These are phyloP conservation scores for Zea luxurians DNA, from an alignment of 176 grass and related monocot species.

Conservation along the genomic window DNA sequence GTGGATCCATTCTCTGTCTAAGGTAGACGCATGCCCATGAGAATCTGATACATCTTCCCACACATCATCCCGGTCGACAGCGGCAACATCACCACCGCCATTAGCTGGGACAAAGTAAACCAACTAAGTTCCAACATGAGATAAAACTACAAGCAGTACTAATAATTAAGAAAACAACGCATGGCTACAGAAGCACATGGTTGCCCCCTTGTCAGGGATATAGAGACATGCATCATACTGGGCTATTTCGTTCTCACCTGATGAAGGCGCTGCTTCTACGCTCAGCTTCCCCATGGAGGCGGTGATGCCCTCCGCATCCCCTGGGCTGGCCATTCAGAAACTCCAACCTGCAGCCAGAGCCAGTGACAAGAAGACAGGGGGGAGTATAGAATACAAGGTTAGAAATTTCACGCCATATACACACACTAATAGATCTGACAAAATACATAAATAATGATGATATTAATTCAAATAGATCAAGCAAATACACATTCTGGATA, in stretches of 20 bases:
- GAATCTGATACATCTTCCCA: conserved; percentile 53
- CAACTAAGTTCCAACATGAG: conserved; percentile 15
- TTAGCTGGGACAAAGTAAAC: conserved; percentile 23
- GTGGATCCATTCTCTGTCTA: conserved; percentile 66
- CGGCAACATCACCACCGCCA: not conserved
- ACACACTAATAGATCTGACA: no score
- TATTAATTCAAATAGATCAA: no score
- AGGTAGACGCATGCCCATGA: conserved; percentile 19
- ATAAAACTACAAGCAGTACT: not conserved
- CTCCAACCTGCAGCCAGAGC: not conserved
- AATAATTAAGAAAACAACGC: not conserved
- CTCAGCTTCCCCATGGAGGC: conserved; percentile 21
- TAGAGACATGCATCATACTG: conserved; percentile 11
- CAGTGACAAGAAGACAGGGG: no score
- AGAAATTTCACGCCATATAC: no score
- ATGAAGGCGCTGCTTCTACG: conserved; percentile 17
- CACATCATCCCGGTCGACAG: conserved; percentile 17
- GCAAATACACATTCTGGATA: no score
- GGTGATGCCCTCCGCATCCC: conserved; percentile 5
- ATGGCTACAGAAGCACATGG: not conserved
- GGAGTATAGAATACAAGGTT: no score
- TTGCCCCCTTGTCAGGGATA: not conserved
- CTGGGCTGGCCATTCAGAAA: conserved; percentile 12
- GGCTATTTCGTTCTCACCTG: not conserved
- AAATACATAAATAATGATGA: no score